Evolutionary conservation across 192 early-diverging fungal species (phyloP).

Genomic region (Anaeromyces robustus): DNA sequence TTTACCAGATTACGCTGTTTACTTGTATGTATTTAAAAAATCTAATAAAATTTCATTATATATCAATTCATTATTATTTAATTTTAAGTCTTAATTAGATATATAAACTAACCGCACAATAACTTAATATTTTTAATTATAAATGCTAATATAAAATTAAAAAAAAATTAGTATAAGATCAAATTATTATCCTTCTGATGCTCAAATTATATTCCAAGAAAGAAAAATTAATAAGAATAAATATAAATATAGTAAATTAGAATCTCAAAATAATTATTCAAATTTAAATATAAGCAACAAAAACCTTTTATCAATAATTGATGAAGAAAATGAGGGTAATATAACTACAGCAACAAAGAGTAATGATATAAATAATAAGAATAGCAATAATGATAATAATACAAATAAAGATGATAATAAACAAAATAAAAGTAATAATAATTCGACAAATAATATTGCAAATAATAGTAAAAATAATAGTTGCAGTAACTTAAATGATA

Average conservation of each 20-base stretch:
- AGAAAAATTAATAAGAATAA: neutral
- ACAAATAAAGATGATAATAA: neutral
- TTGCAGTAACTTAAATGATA: neutral
- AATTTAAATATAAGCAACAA: neutral
- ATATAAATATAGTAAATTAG: neutral
- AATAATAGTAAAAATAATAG: too few relatives aligned
- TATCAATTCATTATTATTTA: too few relatives aligned
- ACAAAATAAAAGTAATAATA: neutral
- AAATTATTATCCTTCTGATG: neutral
- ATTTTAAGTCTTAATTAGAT: too few relatives aligned
- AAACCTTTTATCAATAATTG: neutral
- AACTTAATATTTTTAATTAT: too few relatives aligned
- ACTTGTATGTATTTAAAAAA: neutral
- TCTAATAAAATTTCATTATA: too few relatives aligned
- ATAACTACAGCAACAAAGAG: too few relatives aligned
- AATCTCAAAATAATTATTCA: neutral
- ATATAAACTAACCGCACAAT: too few relatives aligned
- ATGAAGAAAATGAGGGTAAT: neutral
- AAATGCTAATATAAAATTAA: too few relatives aligned
- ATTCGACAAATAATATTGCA: too few relatives aligned
- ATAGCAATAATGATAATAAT: neutral
- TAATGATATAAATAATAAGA: neutral
- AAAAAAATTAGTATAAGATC: neutral
- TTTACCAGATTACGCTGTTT: neutral
- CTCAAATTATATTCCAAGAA: neutral